Evolutionary conservation across 169 alveolate species (phyloP).

Genomic region (Cryptosporidium viatorum): DNA sequence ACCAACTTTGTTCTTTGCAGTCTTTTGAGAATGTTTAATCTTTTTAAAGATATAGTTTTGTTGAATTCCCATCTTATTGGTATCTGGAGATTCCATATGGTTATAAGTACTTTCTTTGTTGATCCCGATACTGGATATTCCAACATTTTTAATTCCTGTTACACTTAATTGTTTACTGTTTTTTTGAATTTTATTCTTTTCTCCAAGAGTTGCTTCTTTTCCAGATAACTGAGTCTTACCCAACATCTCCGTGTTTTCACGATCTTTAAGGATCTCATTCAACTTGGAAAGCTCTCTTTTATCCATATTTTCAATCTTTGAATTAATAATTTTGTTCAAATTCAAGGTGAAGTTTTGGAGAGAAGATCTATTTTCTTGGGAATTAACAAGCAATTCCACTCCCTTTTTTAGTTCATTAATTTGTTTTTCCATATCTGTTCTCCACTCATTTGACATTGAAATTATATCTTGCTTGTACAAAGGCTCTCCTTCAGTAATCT

Average conservation of each 20-base stretch:
- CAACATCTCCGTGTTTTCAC: neutral
- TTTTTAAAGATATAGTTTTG: slow-evolving; percentile 38
- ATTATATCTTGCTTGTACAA: slow-evolving; percentile 11
- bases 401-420: slow-evolving; percentile 26
- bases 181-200: neutral
- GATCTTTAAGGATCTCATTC: neutral
- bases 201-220: neutral
- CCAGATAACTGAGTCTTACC: neutral
- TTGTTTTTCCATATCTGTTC: slow-evolving; percentile 8
- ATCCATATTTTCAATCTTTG: neutral
- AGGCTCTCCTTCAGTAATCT: slow-evolving; percentile 16
- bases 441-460: slow-evolving; percentile 42
- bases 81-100: neutral
- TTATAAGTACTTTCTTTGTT: neutral
- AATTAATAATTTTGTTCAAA: neutral
- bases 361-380: neutral
- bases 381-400: neutral
- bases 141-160: neutral
- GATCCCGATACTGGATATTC: neutral
- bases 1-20: slow-evolving; percentile 12
- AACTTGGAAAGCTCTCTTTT: slow-evolving; percentile 28
- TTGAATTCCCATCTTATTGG: neutral
- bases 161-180: neutral
- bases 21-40: slow-evolving; percentile 26
- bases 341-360: neutral